Base-by-base conservation (phyloP, 1,284 basidiomycete species). In the Tilletia horrida region DNA sequence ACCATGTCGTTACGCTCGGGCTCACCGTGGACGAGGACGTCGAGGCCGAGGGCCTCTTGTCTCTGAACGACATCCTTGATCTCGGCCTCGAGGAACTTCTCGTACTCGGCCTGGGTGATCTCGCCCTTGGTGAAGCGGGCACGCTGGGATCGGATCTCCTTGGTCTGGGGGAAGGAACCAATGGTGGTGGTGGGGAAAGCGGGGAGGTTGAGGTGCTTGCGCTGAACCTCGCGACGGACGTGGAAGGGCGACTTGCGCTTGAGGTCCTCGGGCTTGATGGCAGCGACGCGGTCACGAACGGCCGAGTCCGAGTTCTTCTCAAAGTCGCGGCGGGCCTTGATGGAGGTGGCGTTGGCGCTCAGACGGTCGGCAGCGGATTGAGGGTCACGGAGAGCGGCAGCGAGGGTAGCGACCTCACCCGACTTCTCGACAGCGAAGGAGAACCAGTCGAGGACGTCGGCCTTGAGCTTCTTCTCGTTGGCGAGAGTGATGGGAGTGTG, bases 1-100 rank as follows among this genome's bases (percentile, higher is more conserved):
- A 97, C 83, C 94, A 97, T 97, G 87, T 97, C 94, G 84, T 97
- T 97, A 81, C 94, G 90, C 86, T 97, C 94, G 67, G 96, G 91
- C 85, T 99, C 96, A 82, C 96, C 96, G 85, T 99, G 96, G 75
- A 99, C 96, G 79, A 98, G 88, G 71, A 99, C 88, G 85, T 99
- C 96, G 75, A 99, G 89, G 79, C 91, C 94, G 75, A 94, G 88
- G 83, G 88, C 89, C 87, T 98, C 95, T 85, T 99, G 96, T 91
- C 96, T 93, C 76, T 89, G 87, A 76, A 98, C 94, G 73, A 96
- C 94, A 72, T 84, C 84, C 86, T 96, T 88, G 81, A 99, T 93
- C 86, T 98, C 96, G 85, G 94, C 91, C 87, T 95, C 91, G 86
- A 99, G 95, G 87, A 98, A 98, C 80, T 92, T 88, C 78, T 98